Conservation (phyloP, 257 asterid species). For the Penstemon newberryi region DNA sequence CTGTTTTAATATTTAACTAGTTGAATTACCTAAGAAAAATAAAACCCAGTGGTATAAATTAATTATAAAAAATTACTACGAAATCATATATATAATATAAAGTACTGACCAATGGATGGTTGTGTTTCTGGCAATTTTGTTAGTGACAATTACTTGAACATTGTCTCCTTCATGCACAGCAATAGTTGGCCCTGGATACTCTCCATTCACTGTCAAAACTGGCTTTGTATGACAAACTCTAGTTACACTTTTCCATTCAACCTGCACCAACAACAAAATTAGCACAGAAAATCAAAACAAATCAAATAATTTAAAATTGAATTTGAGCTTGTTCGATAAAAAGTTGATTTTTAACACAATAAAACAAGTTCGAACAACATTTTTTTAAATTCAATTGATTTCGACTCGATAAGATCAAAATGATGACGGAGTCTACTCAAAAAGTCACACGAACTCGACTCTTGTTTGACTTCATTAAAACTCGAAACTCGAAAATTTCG, state of each 20-base stretch:
- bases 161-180: slow-evolving; percentile 73
- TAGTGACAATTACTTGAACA: slow-evolving; percentile 58
- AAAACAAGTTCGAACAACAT: no score
- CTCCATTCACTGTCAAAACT: slow-evolving; percentile 58
- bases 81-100: neutral
- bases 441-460: neutral
- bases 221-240: slow-evolving; percentile 60
- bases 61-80: no score
- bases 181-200: slow-evolving; percentile 76
- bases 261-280: slow-evolving; percentile 39
- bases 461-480: neutral
- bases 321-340: no score
- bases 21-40: neutral
- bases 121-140: slow-evolving; percentile 54
- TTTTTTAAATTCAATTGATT: neutral
- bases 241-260: slow-evolving; percentile 59
- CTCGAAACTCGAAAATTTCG: no score
- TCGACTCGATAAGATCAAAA: neutral
- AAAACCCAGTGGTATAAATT: neutral
- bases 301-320: no score
- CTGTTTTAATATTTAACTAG: no score
- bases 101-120: slow-evolving; percentile 68
- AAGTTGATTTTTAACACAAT: no score
- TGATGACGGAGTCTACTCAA: no score
- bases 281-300: no score